phyloP scores from a whole-genome alignment of 2,329 filamentous ascomycete species.

The Colletotrichum karsti region DNA sequence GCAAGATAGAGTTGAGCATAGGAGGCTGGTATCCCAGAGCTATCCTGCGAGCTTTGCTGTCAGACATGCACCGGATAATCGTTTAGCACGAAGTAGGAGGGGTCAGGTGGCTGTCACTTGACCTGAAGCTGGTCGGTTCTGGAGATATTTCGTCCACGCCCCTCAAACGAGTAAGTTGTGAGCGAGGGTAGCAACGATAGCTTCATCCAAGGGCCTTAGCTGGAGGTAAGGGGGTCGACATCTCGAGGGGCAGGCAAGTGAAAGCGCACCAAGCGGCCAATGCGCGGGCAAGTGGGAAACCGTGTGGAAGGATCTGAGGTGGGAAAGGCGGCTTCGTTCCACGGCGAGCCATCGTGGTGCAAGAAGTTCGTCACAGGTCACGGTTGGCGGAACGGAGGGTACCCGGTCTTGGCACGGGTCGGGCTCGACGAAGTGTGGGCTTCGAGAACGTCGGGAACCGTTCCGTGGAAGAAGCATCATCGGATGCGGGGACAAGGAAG shows the following conservation, averaged over 20 bases:
- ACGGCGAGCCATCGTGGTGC: background rate
- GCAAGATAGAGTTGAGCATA: background rate
- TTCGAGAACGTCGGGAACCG: constrained; percentile 16
- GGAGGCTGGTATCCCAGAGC: background rate
- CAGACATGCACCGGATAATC: background rate
- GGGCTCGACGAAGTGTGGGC: background rate
- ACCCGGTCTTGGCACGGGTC: constrained; percentile 15
- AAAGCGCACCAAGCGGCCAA: background rate
- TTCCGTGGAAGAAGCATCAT: background rate
- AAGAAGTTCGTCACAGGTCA: constrained; percentile 23
- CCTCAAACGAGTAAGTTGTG: background rate
- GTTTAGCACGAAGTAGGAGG: background rate
- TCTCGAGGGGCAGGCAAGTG: background rate
- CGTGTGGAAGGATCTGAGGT: background rate
- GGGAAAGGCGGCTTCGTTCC: background rate
- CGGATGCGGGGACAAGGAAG: constrained; percentile 6
- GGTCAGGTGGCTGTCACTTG: background rate
- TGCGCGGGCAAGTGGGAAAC: background rate
- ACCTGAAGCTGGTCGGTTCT: background rate
- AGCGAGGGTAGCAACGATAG: background rate
- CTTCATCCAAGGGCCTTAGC: background rate
- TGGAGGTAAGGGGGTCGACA: background rate
- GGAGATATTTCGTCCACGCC: background rate
- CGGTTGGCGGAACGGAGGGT: constrained; percentile 1
- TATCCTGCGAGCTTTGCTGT: background rate